Percentiles rank a stretch among this genome's conserved stretches.
Evolutionary conservation across 1,139 yeast genomes (phyloP).

Genomic region (Lodderomyces theae): DNA sequence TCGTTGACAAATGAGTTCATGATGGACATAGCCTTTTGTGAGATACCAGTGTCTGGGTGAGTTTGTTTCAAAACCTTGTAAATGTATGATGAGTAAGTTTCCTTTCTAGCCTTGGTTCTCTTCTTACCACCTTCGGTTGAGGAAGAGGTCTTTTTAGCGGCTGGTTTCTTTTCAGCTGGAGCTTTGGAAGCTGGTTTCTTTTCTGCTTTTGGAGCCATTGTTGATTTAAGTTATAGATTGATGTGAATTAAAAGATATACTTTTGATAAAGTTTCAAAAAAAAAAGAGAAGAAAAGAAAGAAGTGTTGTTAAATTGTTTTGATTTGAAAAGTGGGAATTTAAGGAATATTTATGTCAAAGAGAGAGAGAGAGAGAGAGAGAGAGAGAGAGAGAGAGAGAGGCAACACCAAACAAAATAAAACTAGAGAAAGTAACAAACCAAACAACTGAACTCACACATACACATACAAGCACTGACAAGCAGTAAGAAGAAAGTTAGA

Average conservation of each 20-base stretch:
- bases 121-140: constrained; percentile 78
- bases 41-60: constrained; percentile 99
- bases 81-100: constrained; percentile 97
- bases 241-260: background rate
- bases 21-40: constrained; percentile 98
- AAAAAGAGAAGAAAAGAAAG: background rate
- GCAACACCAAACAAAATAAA: no score
- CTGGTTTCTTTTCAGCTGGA: constrained; percentile 96
- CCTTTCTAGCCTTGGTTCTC: constrained; percentile 97
- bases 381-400: no score
- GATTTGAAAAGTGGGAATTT: constrained; percentile 5
- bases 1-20: constrained; percentile 99
- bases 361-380: background rate
- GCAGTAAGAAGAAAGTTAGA: background rate
- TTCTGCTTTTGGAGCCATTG: constrained; percentile 97
- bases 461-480: background rate
- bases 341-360: constrained; percentile 5
- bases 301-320: background rate
- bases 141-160: constrained; percentile 89
- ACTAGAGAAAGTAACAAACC: no score
- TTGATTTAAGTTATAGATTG: constrained; percentile 16
- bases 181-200: constrained; percentile 99
- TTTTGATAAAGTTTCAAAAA: background rate
- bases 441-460: background rate
- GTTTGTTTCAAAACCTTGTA: constrained; percentile 99